These are phyloP conservation scores for Melanomma pulvis-pyrius DNA, from an alignment of 495 filamentous ascomycete species.

Conservation along the genomic window DNA sequence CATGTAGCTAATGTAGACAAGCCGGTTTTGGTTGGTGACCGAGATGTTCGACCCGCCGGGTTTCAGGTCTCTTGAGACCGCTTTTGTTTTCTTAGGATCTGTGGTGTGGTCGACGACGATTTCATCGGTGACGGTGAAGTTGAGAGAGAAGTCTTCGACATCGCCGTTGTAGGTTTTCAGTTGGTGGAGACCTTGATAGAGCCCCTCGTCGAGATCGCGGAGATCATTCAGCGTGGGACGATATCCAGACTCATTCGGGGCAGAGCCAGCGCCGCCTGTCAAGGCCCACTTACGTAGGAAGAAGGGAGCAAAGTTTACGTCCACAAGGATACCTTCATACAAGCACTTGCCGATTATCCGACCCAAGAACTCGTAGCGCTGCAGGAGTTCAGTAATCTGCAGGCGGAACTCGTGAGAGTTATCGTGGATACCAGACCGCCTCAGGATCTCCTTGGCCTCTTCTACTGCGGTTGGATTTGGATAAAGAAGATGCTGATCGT, in stretches of 20 bases:
- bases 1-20: slow-evolving; percentile 92
- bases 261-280: slow-evolving; percentile 64
- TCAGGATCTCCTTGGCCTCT: slow-evolving; percentile 64
- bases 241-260: slow-evolving; percentile 69
- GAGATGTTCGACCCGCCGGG: slow-evolving; percentile 72
- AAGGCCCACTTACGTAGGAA: slow-evolving; percentile 95
- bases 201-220: slow-evolving; percentile 85
- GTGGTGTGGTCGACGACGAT: slow-evolving; percentile 57
- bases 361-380: slow-evolving; percentile 88
- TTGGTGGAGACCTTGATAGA: slow-evolving; percentile 87
- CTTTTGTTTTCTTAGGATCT: slow-evolving; percentile 49
- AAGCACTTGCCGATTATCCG: slow-evolving; percentile 94
- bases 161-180: slow-evolving; percentile 88
- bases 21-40: slow-evolving; percentile 89
- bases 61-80: slow-evolving; percentile 72
- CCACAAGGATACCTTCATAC: slow-evolving; percentile 95
- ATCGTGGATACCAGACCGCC: slow-evolving; percentile 57
- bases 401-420: slow-evolving; percentile 58
- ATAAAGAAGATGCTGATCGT: slow-evolving; percentile 86
- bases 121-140: slow-evolving; percentile 88
- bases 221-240: slow-evolving; percentile 91
- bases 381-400: slow-evolving; percentile 63
- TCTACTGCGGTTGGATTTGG: slow-evolving; percentile 84
- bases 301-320: slow-evolving; percentile 91
- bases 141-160: slow-evolving; percentile 76